These are phyloP conservation scores for Eucalyptus tenuipes DNA, from an alignment of 345 rosid species.

Conservation along the genomic window DNA sequence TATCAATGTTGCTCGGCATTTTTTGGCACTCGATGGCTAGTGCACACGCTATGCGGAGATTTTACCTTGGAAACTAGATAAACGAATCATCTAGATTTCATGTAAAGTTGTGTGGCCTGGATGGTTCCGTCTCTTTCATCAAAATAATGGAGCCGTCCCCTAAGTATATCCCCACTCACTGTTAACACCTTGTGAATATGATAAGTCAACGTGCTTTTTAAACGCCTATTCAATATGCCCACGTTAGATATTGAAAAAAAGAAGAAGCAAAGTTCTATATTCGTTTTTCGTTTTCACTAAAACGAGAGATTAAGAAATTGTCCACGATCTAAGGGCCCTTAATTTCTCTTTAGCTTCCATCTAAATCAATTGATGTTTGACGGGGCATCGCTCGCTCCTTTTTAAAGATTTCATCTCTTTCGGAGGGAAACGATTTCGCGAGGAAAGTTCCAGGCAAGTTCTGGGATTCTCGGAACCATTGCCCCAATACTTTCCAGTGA, in stretches of 20 bases:
- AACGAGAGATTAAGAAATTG: no score
- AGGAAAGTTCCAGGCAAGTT: background rate
- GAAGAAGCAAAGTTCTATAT: no score
- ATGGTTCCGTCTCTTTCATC: background rate
- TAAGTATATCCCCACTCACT: background rate
- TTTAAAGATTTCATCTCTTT: background rate
- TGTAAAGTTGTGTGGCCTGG: fast-evolving
- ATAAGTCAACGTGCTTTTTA: background rate
- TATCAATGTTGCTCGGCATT: background rate
- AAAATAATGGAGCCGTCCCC: background rate
- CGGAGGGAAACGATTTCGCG: background rate
- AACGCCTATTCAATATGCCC: background rate
- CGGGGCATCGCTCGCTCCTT: background rate
- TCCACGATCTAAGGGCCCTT: no score
- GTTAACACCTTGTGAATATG: background rate
- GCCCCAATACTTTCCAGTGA: background rate
- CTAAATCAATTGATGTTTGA: no score
- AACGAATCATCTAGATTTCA: background rate
- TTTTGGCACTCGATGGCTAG: background rate
- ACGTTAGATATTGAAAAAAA: no score
- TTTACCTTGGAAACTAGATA: background rate
- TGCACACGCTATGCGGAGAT: background rate
- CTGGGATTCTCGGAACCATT: background rate
- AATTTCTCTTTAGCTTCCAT: no score
- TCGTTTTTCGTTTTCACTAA: no score